These are phyloP conservation scores for Ochromonas danica DNA, from an alignment of 108 stramenopile genomes.

Conservation along the genomic window DNA sequence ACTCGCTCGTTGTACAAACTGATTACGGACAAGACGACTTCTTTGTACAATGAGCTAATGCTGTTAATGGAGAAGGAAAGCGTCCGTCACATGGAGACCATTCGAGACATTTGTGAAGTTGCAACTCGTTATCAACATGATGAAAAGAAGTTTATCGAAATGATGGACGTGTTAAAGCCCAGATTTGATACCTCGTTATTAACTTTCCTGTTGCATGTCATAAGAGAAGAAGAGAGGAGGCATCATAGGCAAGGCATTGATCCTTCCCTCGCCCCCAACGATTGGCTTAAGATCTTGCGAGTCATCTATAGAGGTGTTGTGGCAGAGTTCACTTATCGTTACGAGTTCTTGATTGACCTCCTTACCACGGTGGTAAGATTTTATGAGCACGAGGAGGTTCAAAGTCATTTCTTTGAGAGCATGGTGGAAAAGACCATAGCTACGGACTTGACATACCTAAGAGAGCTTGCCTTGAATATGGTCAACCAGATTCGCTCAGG, in stretches of 20 bases:
- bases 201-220: background rate
- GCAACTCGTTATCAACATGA: background rate
- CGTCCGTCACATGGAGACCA: background rate
- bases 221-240: background rate
- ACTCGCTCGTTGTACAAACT: background rate
- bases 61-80: background rate
- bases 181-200: slow-evolving; percentile 4
- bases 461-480: background rate
- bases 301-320: background rate
- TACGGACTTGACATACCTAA: background rate
- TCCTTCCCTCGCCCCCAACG: background rate
- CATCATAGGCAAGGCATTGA: no score
- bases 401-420: background rate
- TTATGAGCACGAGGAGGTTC: background rate
- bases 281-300: background rate
- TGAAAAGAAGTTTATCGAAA: background rate
- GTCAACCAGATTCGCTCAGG: no score
- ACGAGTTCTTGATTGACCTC: background rate
- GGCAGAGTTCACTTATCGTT: background rate
- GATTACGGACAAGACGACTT: background rate
- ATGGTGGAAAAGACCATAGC: background rate
- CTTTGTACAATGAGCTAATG: background rate
- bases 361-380: background rate
- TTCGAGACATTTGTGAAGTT: background rate
- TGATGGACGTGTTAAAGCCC: background rate